Conservation (phyloP, 2,329 filamentous ascomycete species). For the Botrytis aclada region DNA sequence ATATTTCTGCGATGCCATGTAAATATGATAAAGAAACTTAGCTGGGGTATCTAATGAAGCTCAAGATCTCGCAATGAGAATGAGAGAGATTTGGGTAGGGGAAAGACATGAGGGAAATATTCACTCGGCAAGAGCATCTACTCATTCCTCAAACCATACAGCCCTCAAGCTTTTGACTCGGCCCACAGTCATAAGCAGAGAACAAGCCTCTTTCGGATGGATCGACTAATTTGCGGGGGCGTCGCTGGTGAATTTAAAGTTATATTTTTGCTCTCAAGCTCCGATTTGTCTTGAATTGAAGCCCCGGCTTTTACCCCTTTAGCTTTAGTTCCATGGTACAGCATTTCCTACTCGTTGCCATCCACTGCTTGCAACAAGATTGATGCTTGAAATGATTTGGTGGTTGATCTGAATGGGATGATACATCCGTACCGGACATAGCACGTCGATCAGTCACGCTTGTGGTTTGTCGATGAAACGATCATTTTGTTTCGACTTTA, state of each 20-base stretch:
- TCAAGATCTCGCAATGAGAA: not conserved
- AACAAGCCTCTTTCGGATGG: not conserved
- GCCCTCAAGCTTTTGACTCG: not conserved
- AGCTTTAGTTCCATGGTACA: not conserved
- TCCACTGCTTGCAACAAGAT: not conserved
- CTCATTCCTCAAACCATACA: not conserved
- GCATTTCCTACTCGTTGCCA: not conserved
- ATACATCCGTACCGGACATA: not conserved
- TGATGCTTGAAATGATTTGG: not conserved
- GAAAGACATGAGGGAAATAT: not conserved
- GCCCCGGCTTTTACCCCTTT: not conserved
- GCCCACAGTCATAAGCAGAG: not conserved
- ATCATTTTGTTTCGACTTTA: not conserved
- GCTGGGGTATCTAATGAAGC: not conserved
- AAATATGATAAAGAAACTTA: not conserved
- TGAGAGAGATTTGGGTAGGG: not conserved
- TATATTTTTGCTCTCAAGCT: not conserved
- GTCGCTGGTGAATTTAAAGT: not conserved
- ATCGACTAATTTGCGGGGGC: conserved; percentile 7
- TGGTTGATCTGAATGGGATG: not conserved
- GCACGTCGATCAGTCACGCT: conserved; percentile 1
- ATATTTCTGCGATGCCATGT: not conserved
- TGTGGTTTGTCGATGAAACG: not conserved
- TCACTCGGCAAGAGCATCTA: not conserved
- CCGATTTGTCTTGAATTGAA: not conserved